These are phyloP conservation scores for Cercophora sp. DNA, from an alignment of 495 filamentous ascomycete species.

Conservation along the genomic window DNA sequence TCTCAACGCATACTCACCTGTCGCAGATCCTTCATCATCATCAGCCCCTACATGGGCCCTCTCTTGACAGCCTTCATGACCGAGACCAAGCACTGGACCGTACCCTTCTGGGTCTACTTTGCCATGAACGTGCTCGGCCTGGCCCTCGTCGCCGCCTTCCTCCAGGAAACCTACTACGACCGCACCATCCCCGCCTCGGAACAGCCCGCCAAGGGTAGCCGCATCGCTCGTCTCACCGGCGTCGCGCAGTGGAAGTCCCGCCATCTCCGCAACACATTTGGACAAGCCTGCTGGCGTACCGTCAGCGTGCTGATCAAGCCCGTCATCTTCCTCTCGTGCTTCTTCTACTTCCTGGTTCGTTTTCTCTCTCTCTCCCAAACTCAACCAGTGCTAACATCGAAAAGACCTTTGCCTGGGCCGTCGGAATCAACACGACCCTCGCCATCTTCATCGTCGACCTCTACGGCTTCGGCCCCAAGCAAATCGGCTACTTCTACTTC, in stretches of 20 bases:
- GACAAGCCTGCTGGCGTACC: constrained; percentile 43
- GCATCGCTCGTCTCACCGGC: constrained; percentile 42
- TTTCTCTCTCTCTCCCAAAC: background rate
- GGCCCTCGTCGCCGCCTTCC: constrained; percentile 46
- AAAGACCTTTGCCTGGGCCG: constrained; percentile 54
- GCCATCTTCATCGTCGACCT: constrained; percentile 50
- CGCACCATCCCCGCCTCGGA: constrained; percentile 40
- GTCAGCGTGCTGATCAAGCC: constrained; percentile 48
- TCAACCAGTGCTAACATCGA: background rate
- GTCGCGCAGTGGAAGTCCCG: constrained; percentile 43
- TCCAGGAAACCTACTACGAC: constrained; percentile 60
- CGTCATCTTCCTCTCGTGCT: constrained; percentile 41
- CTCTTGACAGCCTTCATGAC: constrained; percentile 58
- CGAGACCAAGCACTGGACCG: constrained; percentile 46
- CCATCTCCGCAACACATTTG: constrained; percentile 39
- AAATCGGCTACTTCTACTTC: constrained; percentile 61
- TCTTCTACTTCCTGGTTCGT: constrained; percentile 53
- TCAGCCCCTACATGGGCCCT: constrained; percentile 59
- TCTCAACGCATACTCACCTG: background rate
- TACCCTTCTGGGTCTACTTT: constrained; percentile 52
- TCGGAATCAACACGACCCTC: constrained; percentile 61
- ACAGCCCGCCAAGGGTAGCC: constrained; percentile 40
- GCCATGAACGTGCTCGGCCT: constrained; percentile 46
- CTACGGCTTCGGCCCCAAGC: constrained; percentile 52
- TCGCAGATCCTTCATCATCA: constrained; percentile 31